Percentiles rank a stretch among this genome's conserved stretches.
These are phyloP conservation scores for Skeletonema tropicum DNA, from an alignment of 108 stramenopile genomes.

Conservation along the genomic window DNA sequence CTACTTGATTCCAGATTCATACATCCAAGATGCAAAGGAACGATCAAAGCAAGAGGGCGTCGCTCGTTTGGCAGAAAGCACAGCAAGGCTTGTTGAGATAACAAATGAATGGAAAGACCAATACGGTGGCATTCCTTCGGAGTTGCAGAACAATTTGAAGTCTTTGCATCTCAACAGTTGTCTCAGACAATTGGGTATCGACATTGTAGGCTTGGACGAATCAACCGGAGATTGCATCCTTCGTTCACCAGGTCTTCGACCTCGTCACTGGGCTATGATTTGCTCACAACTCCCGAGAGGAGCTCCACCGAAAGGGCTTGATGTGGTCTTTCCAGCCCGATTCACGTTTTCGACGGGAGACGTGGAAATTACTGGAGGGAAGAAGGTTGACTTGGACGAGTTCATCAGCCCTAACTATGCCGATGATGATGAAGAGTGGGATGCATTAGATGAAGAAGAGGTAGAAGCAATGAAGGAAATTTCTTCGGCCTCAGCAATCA, in stretches of 20 bases:
- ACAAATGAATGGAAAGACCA: slow-evolving; percentile 80
- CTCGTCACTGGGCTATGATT: slow-evolving; percentile 82
- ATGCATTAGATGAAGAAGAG: slow-evolving; percentile 85
- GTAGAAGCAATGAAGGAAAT: slow-evolving; percentile 87
- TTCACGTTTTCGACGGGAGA: slow-evolving; percentile 67
- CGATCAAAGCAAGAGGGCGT: slow-evolving; percentile 60
- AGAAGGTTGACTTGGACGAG: slow-evolving; percentile 62
- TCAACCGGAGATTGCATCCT: slow-evolving; percentile 72
- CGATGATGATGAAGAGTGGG: slow-evolving; percentile 82
- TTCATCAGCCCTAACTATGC: slow-evolving; percentile 58
- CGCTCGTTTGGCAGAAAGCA: slow-evolving; percentile 83
- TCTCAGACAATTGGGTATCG: slow-evolving; percentile 81
- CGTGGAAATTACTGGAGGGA: slow-evolving; percentile 66
- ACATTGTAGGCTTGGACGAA: slow-evolving; percentile 69
- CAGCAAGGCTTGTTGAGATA: slow-evolving; percentile 67
- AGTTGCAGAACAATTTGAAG: slow-evolving; percentile 75
- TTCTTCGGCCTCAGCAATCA: slow-evolving; percentile 71
- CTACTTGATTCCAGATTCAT: slow-evolving; percentile 68
- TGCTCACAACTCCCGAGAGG: slow-evolving; percentile 60
- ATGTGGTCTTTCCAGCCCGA: slow-evolving; percentile 76
- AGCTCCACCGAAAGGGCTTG: slow-evolving; percentile 66
- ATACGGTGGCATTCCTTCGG: slow-evolving; percentile 74
- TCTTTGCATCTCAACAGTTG: slow-evolving; percentile 87
- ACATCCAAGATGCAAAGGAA: slow-evolving; percentile 64
- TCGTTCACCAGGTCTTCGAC: slow-evolving; percentile 82